Conservation (phyloP, 2,329 filamentous ascomycete species). For the Samsoniella hepiali region DNA sequence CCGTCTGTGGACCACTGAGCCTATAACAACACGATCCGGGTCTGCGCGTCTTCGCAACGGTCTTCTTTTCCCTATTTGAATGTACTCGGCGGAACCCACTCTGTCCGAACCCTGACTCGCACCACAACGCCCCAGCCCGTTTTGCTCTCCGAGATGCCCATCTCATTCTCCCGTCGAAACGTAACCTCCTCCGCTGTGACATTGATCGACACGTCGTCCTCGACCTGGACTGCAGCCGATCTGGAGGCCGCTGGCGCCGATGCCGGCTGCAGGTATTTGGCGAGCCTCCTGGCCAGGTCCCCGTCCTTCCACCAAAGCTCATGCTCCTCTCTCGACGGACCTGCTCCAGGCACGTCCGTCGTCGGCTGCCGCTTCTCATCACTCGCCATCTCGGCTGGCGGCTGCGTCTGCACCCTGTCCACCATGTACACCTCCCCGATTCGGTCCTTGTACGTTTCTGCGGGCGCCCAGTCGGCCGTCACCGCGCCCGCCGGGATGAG, state of each 20-base stretch:
- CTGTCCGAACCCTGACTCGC: constrained; percentile 25
- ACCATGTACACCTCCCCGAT: constrained; percentile 29
- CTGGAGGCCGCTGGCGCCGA: neutral
- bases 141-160: constrained; percentile 44
- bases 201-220: constrained; percentile 31
- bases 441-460: constrained; percentile 25
- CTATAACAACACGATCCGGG: neutral
- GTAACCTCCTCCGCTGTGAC: constrained; percentile 41
- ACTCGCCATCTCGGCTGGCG: neutral
- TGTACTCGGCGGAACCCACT: neutral
- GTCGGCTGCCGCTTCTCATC: neutral
- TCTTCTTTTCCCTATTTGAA: neutral
- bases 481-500: constrained; percentile 38
- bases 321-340: neutral
- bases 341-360: neutral
- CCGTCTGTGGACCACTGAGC: neutral
- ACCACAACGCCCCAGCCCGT: constrained; percentile 43
- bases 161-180: constrained; percentile 42
- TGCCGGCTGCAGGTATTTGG: constrained; percentile 35
- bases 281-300: constrained; percentile 38
- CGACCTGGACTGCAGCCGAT: neutral
- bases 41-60: too few relatives aligned
- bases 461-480: constrained; percentile 27
- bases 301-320: constrained; percentile 42
- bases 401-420: constrained; percentile 23